phyloP scores from a whole-genome alignment of 2,329 filamentous ascomycete species.

The Ceratocystis eucalypticola region DNA sequence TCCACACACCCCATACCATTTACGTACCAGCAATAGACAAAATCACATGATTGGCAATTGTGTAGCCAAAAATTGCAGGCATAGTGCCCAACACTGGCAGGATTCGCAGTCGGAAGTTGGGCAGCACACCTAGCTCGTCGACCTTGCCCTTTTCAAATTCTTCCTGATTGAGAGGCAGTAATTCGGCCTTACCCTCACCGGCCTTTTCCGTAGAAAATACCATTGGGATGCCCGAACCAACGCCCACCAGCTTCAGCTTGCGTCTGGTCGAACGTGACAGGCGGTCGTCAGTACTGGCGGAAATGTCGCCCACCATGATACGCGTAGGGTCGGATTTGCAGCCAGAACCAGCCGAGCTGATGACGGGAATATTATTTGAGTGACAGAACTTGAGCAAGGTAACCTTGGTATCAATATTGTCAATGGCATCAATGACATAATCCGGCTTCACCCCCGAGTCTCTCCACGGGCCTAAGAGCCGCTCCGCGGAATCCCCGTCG shows the following conservation, averaged over 20 bases:
- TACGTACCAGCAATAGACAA: constrained; percentile 48
- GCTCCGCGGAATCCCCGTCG: constrained; percentile 49
- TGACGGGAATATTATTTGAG: constrained; percentile 61
- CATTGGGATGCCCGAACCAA: constrained; percentile 74
- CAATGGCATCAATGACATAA: constrained; percentile 93
- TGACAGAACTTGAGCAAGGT: constrained; percentile 79
- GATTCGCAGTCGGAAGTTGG: constrained; percentile 90
- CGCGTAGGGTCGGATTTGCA: constrained; percentile 80
- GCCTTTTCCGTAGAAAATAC: constrained; percentile 88
- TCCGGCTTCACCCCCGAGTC: constrained; percentile 47
- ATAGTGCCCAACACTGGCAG: constrained; percentile 90
- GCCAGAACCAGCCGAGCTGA: constrained; percentile 91
- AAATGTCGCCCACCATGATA: constrained; percentile 85
- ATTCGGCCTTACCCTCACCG: constrained; percentile 76
- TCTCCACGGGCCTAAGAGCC: constrained; percentile 54
- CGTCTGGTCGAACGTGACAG: constrained; percentile 75
- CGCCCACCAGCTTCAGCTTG: constrained; percentile 60
- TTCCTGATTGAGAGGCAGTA: constrained; percentile 75
- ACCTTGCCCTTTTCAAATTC: constrained; percentile 79
- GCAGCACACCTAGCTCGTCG: constrained; percentile 72
- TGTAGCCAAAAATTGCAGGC: constrained; percentile 91
- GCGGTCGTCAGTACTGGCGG: constrained; percentile 72
- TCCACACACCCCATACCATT: background rate
- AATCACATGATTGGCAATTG: constrained; percentile 84
- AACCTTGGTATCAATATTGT: constrained; percentile 97